Evolutionary conservation across 345 rosid genomes (phyloP), one percentile per base, ranked within the genome.

Genomic region (Trapa bicornis): DNA sequence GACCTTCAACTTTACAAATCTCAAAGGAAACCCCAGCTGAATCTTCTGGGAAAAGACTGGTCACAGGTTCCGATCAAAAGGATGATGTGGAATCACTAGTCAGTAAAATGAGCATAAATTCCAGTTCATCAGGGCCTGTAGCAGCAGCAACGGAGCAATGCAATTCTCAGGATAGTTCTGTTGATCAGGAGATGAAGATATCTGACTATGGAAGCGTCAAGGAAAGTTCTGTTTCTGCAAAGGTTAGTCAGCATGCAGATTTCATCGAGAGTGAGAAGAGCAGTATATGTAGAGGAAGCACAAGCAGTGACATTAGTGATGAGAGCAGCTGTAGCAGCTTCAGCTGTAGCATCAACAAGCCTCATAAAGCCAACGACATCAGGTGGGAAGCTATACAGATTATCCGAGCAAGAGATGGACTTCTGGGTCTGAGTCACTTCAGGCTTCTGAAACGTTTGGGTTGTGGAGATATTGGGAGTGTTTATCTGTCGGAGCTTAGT

Each of bases 381-480:
- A 86, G 94, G 72, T 92, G 98, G 98, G 98, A 89, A 82, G 98
- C 98, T 37, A 89, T 92, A 72, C 96, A 87, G 70, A 86, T 86
- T 5, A 87, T 89, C 43, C 82, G 92, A 74, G 79, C 78, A 16
- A 82, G 79, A 48, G 96, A 92, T 71, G 95, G 94, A 39, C 75
- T 73, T 63, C 68, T 91, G 79, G 95, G 96, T 70, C 75, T 92
- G 71, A 89, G 85, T 75, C 96, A 87, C 66, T 91, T 92, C 75
- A 87, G 91, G 72, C 81, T 92, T 65, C 88, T 89, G 22, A 92
- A 89, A 84, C 79, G 96, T 80, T 83, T 91, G 69, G 97, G 97
- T 37, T 91, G 94, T 8, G 96, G 97, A 35, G 97, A 91, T 73
- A 91, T 91, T 35, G 97, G 97, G 66, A 91, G 97, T 72, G 97